These are phyloP conservation scores for Phytophthora lateralis DNA, from an alignment of 352 stramenopile genomes.

Conservation along the genomic window DNA sequence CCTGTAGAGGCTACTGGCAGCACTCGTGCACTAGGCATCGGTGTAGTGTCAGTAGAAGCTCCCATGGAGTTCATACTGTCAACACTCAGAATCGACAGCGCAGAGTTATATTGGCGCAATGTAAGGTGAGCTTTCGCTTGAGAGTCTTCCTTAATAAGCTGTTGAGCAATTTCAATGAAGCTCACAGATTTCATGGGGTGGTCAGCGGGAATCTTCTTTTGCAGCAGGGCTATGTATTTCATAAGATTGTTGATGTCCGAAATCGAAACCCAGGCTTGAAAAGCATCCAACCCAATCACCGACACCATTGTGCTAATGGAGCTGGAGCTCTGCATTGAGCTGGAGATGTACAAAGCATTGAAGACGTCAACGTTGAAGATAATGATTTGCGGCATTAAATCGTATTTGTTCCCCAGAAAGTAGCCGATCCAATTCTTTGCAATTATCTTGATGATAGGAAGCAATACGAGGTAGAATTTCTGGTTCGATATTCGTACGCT, in stretches of 20 bases:
- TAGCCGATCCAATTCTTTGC: conserved; percentile 37
- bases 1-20: neutral
- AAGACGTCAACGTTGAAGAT: conserved; percentile 56
- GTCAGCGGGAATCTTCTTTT: conserved; percentile 6
- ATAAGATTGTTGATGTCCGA: conserved; percentile 13
- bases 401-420: conserved; percentile 12
- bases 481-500: conserved; percentile 17
- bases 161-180: conserved; percentile 15
- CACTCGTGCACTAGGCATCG: neutral
- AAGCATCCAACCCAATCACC: conserved; percentile 34
- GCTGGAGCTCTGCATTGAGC: conserved; percentile 39
- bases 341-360: conserved; percentile 43
- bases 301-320: conserved; percentile 25
- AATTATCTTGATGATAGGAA: conserved; percentile 45
- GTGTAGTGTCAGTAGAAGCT: neutral
- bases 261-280: conserved; percentile 29
- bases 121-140: conserved; percentile 3
- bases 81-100: conserved; percentile 1
- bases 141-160: conserved; percentile 14
- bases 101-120: conserved; percentile 2
- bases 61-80: neutral
- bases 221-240: neutral
- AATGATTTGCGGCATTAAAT: conserved; percentile 39
- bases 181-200: conserved; percentile 3
- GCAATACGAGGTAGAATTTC: conserved; percentile 32